phyloP scores from a whole-genome alignment of 805 yeast species.

The Groenewaldozyma tartarivorans region DNA sequence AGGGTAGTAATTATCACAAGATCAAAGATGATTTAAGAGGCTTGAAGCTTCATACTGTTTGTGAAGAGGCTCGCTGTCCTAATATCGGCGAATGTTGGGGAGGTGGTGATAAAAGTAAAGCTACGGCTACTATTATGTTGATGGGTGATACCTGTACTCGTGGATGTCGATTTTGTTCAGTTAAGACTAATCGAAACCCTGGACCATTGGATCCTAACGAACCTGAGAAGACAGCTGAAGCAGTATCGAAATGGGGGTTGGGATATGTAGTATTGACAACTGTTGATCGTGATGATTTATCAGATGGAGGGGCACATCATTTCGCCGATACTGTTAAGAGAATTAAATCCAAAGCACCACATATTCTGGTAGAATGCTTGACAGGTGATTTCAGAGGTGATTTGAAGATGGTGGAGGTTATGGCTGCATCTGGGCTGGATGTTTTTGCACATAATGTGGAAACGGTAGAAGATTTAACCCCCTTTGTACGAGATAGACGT shows the following conservation, averaged over 20 bases:
- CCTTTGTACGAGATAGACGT: conserved; percentile 90
- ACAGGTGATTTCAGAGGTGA: conserved; percentile 96
- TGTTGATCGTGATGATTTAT: conserved; percentile 90
- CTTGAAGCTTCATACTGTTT: conserved; percentile 83
- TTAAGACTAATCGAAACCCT: conserved; percentile 84
- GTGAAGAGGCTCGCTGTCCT: conserved; percentile 99
- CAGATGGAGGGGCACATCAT: conserved; percentile 90
- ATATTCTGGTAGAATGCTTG: conserved; percentile 83
- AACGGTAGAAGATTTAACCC: conserved; percentile 92
- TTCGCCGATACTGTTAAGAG: conserved; percentile 76
- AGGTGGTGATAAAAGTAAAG: conserved; percentile 78
- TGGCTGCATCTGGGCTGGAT: conserved; percentile 83
- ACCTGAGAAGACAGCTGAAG: conserved; percentile 97
- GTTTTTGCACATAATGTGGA: conserved; percentile 96
- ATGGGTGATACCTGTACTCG: conserved; percentile 98
- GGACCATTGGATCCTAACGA: conserved; percentile 88
- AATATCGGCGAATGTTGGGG: conserved; percentile 99
- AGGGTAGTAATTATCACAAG: conserved; percentile 74
- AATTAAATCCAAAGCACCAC: conserved; percentile 83
- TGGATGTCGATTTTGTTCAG: conserved; percentile 98
- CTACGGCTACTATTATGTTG: conserved; percentile 95
- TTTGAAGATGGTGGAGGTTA: conserved; percentile 61
- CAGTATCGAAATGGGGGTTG: conserved; percentile 93
- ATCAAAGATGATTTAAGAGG: conserved; percentile 83
- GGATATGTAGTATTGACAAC: conserved; percentile 97